phyloP scores from a whole-genome alignment of 345 rosid genomes.

The Eucalyptus rudis region DNA sequence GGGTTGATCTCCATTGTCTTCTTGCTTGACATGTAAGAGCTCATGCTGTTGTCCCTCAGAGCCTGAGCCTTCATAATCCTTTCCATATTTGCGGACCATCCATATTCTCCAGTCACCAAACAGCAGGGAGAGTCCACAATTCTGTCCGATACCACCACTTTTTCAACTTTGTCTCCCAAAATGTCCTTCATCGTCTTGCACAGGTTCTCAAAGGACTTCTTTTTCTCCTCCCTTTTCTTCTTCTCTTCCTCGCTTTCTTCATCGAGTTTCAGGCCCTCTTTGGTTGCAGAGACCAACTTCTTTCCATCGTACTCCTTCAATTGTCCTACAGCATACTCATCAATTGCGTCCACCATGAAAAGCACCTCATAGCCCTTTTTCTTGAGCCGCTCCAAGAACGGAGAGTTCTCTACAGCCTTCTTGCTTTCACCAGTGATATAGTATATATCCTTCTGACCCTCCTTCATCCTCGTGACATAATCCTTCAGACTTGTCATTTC shows the following conservation, averaged over 20 bases:
- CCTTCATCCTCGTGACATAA: slow-evolving; percentile 37
- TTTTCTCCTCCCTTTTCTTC: slow-evolving; percentile 24
- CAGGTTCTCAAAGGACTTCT: slow-evolving; percentile 20
- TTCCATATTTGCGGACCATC: slow-evolving; percentile 40
- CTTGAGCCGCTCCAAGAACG: slow-evolving; percentile 34
- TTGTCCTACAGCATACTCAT: slow-evolving; percentile 34
- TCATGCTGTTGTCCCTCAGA: slow-evolving; percentile 31
- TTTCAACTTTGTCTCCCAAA: slow-evolving; percentile 28
- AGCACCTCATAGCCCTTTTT: slow-evolving; percentile 32
- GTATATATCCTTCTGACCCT: slow-evolving; percentile 33
- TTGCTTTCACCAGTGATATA: slow-evolving; percentile 34
- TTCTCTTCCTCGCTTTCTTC: slow-evolving; percentile 35
- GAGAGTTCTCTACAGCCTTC: slow-evolving; percentile 40
- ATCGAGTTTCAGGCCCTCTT: slow-evolving; percentile 29
- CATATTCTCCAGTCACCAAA: slow-evolving; percentile 33
- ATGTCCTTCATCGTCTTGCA: slow-evolving; percentile 33
- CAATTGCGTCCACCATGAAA: slow-evolving; percentile 31
- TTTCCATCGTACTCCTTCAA: slow-evolving; percentile 33
- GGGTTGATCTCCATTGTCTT: slow-evolving; percentile 44
- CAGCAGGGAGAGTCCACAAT: slow-evolving; percentile 39
- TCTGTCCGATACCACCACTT: slow-evolving; percentile 28
- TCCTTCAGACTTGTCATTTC: slow-evolving; percentile 33
- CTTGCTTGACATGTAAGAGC: slow-evolving; percentile 41
- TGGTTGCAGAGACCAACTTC: slow-evolving; percentile 37
- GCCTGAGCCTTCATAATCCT: slow-evolving; percentile 41